Evolutionary conservation across 306 rosid genomes (phyloP).

Genomic region (Castanea sativa): DNA sequence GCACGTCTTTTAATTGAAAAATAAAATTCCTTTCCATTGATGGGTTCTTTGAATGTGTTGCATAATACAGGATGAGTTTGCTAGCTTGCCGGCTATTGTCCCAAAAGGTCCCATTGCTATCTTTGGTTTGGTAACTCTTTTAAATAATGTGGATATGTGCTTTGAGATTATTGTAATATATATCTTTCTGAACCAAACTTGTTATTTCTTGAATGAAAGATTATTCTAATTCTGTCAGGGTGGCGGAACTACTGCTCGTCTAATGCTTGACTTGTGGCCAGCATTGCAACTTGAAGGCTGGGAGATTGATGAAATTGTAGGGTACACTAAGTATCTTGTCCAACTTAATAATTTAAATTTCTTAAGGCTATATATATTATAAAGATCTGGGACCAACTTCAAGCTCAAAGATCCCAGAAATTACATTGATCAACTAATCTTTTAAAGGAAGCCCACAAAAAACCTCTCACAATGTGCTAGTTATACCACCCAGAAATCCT

Average conservation of each 20-base stretch:
- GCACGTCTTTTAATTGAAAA: background rate
- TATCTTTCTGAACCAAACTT: constrained; percentile 9
- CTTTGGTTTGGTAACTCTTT: constrained; percentile 76
- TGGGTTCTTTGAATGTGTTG: constrained; percentile 27
- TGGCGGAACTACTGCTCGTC: constrained; percentile 90
- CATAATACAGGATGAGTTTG: constrained; percentile 78
- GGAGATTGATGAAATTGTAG: constrained; percentile 90
- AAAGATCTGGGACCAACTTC: background rate
- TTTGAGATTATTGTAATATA: background rate
- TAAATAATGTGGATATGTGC: background rate
- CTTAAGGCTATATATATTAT: background rate
- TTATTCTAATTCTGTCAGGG: constrained; percentile 56
- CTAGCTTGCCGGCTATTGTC: constrained; percentile 88
- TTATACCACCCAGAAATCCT: background rate
- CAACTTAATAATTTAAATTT: background rate
- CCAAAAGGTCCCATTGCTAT: constrained; percentile 89
- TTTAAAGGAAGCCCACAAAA: background rate
- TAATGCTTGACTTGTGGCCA: constrained; percentile 93
- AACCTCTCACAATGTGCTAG: background rate
- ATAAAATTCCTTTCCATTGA: constrained; percentile 8
- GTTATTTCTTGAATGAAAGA: constrained; percentile 13
- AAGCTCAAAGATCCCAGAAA: background rate
- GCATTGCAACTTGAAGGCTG: constrained; percentile 91
- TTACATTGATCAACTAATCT: background rate
- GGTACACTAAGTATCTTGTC: constrained; percentile 19